phyloP scores from a whole-genome alignment of 2,329 filamentous ascomycete species.

The Emericellopsis atlantica region DNA sequence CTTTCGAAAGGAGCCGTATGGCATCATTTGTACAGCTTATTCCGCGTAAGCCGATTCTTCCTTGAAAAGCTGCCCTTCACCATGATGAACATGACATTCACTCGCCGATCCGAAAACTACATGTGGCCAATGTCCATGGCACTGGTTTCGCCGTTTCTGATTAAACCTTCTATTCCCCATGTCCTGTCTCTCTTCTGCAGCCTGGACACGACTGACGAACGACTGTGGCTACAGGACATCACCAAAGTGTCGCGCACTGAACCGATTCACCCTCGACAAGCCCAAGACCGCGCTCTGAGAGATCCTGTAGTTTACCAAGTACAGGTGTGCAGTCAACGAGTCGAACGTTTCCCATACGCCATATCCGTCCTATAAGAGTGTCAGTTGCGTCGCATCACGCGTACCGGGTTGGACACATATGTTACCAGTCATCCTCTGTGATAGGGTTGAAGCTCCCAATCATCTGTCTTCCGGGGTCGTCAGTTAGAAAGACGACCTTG shows the following conservation, averaged over 20 bases:
- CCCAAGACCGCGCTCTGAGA: too few relatives aligned
- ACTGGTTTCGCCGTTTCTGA: slow-evolving; percentile 4
- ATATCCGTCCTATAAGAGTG: slow-evolving; percentile 1
- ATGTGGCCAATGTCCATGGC: slow-evolving; percentile 2
- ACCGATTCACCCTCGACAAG: too few relatives aligned
- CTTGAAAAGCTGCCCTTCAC: neutral
- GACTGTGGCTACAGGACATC: too few relatives aligned
- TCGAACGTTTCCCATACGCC: neutral
- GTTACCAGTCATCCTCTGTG: slow-evolving; percentile 55
- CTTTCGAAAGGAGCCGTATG: too few relatives aligned
- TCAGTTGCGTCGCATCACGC: neutral
- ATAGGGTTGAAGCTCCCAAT: slow-evolving; percentile 58
- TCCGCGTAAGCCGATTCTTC: neutral
- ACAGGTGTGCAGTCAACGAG: too few relatives aligned
- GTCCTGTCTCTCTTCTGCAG: too few relatives aligned
- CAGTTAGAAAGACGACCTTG: slow-evolving; percentile 53
- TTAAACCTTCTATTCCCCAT: neutral
- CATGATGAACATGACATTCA: slow-evolving; percentile 3
- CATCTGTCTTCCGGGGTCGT: slow-evolving; percentile 60
- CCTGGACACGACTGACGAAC: too few relatives aligned
- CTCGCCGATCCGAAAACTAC: slow-evolving; percentile 3
- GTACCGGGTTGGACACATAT: neutral
- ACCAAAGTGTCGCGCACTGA: too few relatives aligned
- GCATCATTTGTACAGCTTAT: too few relatives aligned
- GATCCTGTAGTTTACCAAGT: too few relatives aligned